phyloP scores from a whole-genome alignment of 2,329 filamentous ascomycete species.

The Raffaelea arxii region DNA sequence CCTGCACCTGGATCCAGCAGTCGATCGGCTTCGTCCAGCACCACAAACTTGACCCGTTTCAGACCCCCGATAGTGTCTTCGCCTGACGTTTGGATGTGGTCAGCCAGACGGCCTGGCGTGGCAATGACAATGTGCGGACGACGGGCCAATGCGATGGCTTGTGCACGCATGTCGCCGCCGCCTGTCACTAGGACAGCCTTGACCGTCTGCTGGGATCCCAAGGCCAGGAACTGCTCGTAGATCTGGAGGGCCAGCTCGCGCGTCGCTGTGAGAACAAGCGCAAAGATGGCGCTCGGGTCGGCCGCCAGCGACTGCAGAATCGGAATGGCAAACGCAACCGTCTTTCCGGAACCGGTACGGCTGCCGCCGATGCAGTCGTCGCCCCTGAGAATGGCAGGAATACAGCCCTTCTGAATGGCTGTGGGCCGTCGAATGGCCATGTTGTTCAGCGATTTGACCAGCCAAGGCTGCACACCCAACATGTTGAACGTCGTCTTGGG shows the following conservation, averaged over 20 bases:
- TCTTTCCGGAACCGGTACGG: conserved; percentile 93
- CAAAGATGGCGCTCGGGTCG: conserved; percentile 87
- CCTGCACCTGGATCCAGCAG: conserved; percentile 52
- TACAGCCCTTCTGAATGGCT: conserved; percentile 84
- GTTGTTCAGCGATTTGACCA: conserved; percentile 66
- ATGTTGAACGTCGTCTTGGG: conserved; percentile 58
- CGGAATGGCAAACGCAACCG: conserved; percentile 87
- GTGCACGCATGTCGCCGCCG: conserved; percentile 82
- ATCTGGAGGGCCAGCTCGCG: conserved; percentile 91
- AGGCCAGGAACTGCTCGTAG: conserved; percentile 89
- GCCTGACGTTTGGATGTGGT: conserved; percentile 86
- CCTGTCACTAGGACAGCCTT: conserved; percentile 87
- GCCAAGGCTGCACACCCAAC: conserved; percentile 72
- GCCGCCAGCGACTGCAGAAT: conserved; percentile 90
- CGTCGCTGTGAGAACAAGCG: conserved; percentile 79
- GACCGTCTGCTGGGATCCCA: conserved; percentile 77
- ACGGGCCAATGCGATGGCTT: conserved; percentile 73
- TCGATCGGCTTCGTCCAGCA: conserved; percentile 92
- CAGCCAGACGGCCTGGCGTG: conserved; percentile 83
- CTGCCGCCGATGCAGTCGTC: conserved; percentile 92
- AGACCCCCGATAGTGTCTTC: conserved; percentile 82
- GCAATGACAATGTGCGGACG: conserved; percentile 89
- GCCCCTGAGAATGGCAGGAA: conserved; percentile 84
- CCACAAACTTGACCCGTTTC: conserved; percentile 69
- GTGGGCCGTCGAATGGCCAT: conserved; percentile 83